Conservation (phyloP, 805 yeast species). For the Candida ponderosae region DNA sequence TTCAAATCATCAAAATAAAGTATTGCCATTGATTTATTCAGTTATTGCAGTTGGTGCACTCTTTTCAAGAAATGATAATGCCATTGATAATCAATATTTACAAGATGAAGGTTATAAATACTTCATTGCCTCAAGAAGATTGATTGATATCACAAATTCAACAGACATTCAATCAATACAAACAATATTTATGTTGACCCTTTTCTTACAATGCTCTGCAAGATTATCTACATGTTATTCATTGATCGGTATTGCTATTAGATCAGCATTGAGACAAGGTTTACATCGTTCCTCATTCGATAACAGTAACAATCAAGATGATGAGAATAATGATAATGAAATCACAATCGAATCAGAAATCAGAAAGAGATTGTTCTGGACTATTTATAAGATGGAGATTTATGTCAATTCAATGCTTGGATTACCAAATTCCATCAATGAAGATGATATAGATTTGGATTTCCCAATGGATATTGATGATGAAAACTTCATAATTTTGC, state of each 20-base stretch:
- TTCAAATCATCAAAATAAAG: slow-evolving; percentile 69
- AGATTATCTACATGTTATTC: slow-evolving; percentile 85
- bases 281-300: slow-evolving; percentile 39
- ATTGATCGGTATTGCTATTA: slow-evolving; percentile 80
- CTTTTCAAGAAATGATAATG: slow-evolving; percentile 39
- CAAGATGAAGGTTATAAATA: slow-evolving; percentile 71
- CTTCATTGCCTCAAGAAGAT: slow-evolving; percentile 77
- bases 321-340: slow-evolving; percentile 33
- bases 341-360: slow-evolving; percentile 77
- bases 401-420: slow-evolving; percentile 88
- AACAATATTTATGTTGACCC: slow-evolving; percentile 77
- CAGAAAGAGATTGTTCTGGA: slow-evolving; percentile 79
- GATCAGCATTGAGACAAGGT: slow-evolving; percentile 83
- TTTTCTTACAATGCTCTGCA: slow-evolving; percentile 86
- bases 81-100: slow-evolving; percentile 24
- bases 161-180: slow-evolving; percentile 79
- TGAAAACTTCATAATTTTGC: slow-evolving; percentile 43
- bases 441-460: slow-evolving; percentile 82
- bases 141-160: slow-evolving; percentile 82
- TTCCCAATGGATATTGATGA: slow-evolving; percentile 82
- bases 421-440: slow-evolving; percentile 66
- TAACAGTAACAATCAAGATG: slow-evolving; percentile 55
- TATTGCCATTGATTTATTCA: slow-evolving; percentile 75
- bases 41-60: slow-evolving; percentile 83
- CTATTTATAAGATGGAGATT: slow-evolving; percentile 84